These are phyloP conservation scores for Phalaenopsis hybrid DNA, from an alignment of 116 monocot species.

Conservation along the genomic window DNA sequence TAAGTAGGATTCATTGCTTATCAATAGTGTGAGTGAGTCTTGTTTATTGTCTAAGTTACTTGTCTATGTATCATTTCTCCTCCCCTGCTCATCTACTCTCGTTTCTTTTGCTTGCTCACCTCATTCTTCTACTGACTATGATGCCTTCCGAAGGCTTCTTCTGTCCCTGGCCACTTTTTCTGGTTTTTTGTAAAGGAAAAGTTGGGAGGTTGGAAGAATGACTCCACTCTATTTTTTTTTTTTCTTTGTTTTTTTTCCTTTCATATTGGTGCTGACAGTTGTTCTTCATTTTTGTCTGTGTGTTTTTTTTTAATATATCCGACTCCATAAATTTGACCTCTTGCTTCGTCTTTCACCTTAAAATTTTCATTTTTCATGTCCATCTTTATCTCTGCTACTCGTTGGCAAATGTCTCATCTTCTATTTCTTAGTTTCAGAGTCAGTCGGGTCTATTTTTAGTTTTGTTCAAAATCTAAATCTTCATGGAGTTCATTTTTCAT, in stretches of 20 bases:
- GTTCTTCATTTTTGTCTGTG: background rate
- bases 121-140: background rate
- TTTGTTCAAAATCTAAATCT: background rate
- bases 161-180: slow-evolving; percentile 15
- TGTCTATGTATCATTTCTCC: background rate
- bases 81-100: background rate
- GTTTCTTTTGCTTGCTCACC: background rate
- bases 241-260: background rate
- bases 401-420: background rate
- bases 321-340: background rate
- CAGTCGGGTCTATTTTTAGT: background rate
- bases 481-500: background rate
- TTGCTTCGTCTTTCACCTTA: background rate
- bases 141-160: slow-evolving; percentile 8
- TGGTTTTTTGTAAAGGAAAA: slow-evolving; percentile 23
- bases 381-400: background rate
- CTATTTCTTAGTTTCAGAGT: background rate
- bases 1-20: background rate
- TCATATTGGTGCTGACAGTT: background rate
- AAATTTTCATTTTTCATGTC: background rate
- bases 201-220: slow-evolving; percentile 17
- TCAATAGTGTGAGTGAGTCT: background rate
- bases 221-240: background rate
- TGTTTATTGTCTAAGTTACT: background rate
- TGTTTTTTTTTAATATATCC: background rate